Percentiles rank a stretch among this genome's conserved stretches.
Evolutionary conservation across 1,284 basidiomycete genomes (phyloP).

Genomic region (Moesziomyces aphidis): DNA sequence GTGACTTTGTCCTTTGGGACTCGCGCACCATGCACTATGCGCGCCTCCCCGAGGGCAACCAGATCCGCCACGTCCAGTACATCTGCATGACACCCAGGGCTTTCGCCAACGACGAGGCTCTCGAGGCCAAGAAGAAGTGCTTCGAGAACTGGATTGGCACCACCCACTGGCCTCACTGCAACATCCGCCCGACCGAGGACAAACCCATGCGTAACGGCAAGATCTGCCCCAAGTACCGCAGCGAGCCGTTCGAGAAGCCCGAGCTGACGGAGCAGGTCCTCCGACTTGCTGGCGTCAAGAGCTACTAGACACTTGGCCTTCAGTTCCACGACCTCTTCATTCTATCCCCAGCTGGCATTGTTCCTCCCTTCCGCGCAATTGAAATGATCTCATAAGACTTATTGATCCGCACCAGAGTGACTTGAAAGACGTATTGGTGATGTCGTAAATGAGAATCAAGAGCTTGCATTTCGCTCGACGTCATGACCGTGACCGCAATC

Average conservation of each 20-base stretch:
- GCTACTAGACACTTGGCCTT: not conserved
- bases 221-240: conserved; percentile 19
- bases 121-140: conserved; percentile 16
- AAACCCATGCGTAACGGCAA: conserved; percentile 12
- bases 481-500: too few species aligned
- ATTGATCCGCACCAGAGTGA: not conserved
- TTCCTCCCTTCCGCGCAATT: not conserved
- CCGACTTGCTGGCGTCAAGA: conserved; percentile 13
- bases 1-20: conserved; percentile 60
- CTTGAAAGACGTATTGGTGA: not conserved
- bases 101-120: conserved; percentile 9
- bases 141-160: conserved; percentile 23
- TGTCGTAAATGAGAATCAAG: not conserved
- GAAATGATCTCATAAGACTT: not conserved
- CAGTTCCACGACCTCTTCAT: not conserved
- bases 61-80: conserved; percentile 38
- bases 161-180: conserved; percentile 27
- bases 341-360: not conserved
- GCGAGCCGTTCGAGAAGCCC: conserved; percentile 19
- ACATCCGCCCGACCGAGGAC: conserved; percentile 14
- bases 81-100: conserved; percentile 16
- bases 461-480: too few species aligned
- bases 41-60: conserved; percentile 8
- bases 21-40: conserved; percentile 53
- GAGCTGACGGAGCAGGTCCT: conserved; percentile 14